phyloP scores from a whole-genome alignment of 2,329 filamentous ascomycete species.

The Lomentospora prolificans region DNA sequence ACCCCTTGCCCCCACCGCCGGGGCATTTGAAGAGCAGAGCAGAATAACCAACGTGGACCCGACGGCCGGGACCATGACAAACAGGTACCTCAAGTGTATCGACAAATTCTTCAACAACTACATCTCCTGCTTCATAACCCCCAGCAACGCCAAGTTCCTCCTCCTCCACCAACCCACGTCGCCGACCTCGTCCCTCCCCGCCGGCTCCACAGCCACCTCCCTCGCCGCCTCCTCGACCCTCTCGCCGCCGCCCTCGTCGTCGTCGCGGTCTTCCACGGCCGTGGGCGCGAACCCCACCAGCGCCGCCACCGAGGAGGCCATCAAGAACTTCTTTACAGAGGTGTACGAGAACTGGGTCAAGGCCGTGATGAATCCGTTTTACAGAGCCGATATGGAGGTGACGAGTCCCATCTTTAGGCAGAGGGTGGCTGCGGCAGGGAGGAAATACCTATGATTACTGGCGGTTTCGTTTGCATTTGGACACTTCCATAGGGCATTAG shows the following conservation, averaged over 20 bases:
- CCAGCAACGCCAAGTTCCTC: conserved; percentile 85
- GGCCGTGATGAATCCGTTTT: conserved; percentile 95
- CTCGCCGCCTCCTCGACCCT: conserved; percentile 27
- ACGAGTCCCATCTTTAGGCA: conserved; percentile 77
- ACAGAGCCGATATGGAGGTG: conserved; percentile 74
- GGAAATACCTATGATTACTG: conserved; percentile 72
- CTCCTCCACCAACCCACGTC: conserved; percentile 72
- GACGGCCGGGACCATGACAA: no score
- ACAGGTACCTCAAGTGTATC: conserved; percentile 94
- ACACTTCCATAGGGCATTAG: no score
- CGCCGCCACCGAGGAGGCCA: conserved; percentile 87
- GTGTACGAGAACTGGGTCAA: conserved; percentile 97
- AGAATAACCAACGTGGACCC: no score
- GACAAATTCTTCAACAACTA: conserved; percentile 96
- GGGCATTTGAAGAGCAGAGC: no score
- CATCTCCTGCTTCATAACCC: conserved; percentile 90
- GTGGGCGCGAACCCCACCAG: conserved; percentile 78
- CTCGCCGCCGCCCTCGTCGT: conserved; percentile 27
- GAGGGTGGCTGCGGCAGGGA: conserved; percentile 75
- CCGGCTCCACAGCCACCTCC: conserved; percentile 29
- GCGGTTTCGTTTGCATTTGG: not conserved
- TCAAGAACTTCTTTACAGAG: conserved; percentile 88
- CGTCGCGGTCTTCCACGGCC: conserved; percentile 52
- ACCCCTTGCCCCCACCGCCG: no score
- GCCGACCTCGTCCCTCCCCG: conserved; percentile 25